Evolutionary conservation across 192 early-diverging fungal genomes (phyloP).

Genomic region (Backusella australiensis): DNA sequence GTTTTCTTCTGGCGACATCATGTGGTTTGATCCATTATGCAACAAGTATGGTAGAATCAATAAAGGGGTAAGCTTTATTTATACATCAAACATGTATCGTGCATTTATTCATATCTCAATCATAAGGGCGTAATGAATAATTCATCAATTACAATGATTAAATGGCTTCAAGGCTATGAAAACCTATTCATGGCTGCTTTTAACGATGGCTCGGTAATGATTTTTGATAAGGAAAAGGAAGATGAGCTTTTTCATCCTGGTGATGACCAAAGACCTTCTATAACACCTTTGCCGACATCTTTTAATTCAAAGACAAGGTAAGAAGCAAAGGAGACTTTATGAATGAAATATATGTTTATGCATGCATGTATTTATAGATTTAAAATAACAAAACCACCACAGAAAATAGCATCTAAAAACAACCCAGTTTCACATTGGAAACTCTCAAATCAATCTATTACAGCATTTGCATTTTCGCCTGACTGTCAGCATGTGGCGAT

Average conservation of each 20-base stretch:
- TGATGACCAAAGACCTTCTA: background rate
- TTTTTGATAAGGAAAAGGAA: conserved; percentile 90
- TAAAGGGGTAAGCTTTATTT: conserved; percentile 55
- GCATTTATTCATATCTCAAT: background rate
- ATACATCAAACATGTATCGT: background rate
- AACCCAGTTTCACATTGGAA: conserved; percentile 38
- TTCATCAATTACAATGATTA: conserved; percentile 74
- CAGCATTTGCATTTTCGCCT: conserved; percentile 85
- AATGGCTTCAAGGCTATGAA: conserved; percentile 90
- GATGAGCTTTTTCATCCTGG: conserved; percentile 57
- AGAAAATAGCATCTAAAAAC: conserved; percentile 55
- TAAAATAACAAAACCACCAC: conserved; percentile 47
- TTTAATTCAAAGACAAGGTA: background rate
- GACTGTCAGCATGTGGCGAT: conserved; percentile 85
- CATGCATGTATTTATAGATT: conserved; percentile 38
- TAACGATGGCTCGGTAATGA: conserved; percentile 82
- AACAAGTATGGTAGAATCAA: conserved; percentile 91
- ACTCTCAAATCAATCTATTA: conserved; percentile 34
- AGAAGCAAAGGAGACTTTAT: too few relatives aligned
- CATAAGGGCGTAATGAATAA: conserved; percentile 63
- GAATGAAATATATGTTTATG: background rate
- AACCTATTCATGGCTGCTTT: conserved; percentile 84
- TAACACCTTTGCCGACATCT: background rate
- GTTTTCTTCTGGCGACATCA: conserved; percentile 74
- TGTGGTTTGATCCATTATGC: conserved; percentile 87